These are phyloP conservation scores for Neofusicoccum kwambonambiense DNA, from an alignment of 2,329 filamentous ascomycete genomes.

Conservation along the genomic window DNA sequence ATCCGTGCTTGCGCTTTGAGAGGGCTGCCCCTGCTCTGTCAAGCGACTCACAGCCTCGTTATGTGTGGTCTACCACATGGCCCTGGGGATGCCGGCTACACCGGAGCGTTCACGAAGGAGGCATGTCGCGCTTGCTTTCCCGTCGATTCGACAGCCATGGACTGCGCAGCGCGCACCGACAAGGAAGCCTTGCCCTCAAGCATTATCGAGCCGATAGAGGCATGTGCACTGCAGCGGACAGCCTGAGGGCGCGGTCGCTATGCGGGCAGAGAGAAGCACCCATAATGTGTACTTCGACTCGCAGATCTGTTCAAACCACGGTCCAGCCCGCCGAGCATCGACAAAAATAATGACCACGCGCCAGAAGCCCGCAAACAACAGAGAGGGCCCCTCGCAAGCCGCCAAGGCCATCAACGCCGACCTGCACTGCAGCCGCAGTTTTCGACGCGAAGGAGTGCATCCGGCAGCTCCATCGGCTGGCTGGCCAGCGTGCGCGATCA, in stretches of 20 bases:
- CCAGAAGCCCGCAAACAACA: neutral
- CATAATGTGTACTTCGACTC: neutral
- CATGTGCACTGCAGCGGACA: neutral
- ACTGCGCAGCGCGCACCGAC: neutral
- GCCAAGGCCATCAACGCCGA: neutral
- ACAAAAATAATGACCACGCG: neutral
- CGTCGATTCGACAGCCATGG: slow-evolving; percentile 7
- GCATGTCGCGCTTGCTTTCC: neutral
- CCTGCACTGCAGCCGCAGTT: neutral
- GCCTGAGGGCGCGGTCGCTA: neutral
- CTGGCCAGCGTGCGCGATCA: neutral
- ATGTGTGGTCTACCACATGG: neutral
- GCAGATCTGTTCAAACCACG: neutral
- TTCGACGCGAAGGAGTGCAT: neutral
- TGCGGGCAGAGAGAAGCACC: neutral
- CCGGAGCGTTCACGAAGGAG: neutral
- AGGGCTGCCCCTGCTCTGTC: neutral
- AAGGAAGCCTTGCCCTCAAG: neutral
- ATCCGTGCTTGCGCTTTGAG: neutral
- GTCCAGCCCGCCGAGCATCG: slow-evolving; percentile 5
- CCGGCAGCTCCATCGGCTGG: neutral
- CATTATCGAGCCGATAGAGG: neutral
- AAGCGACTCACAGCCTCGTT: neutral
- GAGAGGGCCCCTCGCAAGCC: neutral
- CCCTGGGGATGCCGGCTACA: slow-evolving; percentile 1